Evolutionary conservation across 2,329 filamentous ascomycete species (phyloP), one percentile per base, ranked within the genome.

Genomic region (Penicillium sp.): DNA sequence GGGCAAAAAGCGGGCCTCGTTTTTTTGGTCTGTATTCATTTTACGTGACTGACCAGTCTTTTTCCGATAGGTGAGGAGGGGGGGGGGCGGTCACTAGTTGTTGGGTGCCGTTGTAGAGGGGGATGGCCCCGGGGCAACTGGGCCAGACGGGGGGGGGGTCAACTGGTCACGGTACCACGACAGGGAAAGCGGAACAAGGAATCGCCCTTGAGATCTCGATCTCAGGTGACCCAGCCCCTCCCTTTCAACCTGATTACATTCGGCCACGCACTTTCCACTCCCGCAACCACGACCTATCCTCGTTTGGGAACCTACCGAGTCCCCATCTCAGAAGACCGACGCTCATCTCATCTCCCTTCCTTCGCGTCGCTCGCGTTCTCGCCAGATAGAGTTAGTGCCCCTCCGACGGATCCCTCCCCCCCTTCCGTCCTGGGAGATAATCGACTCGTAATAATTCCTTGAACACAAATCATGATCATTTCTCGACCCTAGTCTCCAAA

Each of bases 201-300:
- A 12, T 32, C n/a, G 11, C 8, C 18, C 37, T 32, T 32, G 29
- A 32, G 29, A 32, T 32, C 29, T 8, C 11, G 24, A 25, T 38
- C 36, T 13, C n/a, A 38, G 36, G 29, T 32, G 29, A 32, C 18
- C 18, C 37, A 12, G 5, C 36, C 36, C 48, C 52, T 32, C 40
- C 33, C 32, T 33, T 27, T 25, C 33, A 8, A 26, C 32, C 7
- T 26, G 32, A 36, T 34, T 41, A 33, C 7, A 29, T 34, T 39
- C 56, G 54, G 53, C 56, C 57, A 60, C 57, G 56, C 57, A 60
- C 57, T 52, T 27, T 36, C 24, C 9, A 4, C 55, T 57, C 54
- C 55, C 54, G 32, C 39, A 1, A 11, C 46, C 54, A 56, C 54
- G 24, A 9, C 32, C 42, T 34, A 26, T 39, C 35, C 40, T 39